Evolutionary conservation across 805 yeast genomes (phyloP), one percentile per base, ranked within the genome.

Genomic region (Ogataea salicorniae): DNA sequence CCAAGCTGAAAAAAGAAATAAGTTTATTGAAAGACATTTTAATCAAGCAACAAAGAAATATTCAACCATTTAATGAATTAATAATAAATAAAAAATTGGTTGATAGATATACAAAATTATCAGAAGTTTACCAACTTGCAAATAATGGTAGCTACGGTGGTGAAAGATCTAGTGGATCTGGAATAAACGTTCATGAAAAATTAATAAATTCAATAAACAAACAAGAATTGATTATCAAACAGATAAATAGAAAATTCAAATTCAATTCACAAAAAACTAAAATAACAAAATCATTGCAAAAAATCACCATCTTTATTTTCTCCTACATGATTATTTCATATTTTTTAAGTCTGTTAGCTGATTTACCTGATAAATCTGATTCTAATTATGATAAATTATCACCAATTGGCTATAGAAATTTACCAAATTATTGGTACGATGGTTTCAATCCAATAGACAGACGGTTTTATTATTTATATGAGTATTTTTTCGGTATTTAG

Each of bases 321-420:
- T 18, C 39, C 13, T 45, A 52, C 15, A 38, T 45, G 14, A 13
- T 42, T 2, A 22, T 36, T 5, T 55, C 59, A 16, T 55, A 55
- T 38, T 16, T 50, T 8, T 34, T 53, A 40, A 52, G 57, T 5
- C 41, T 53, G 6, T 22, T 55, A 13, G 53, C 57, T 6, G 57
- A 53, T 15, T 29, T 55, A 5, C 59, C 57, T 8, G 42, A 38
- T 5, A 6, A 39, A 7, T 34, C 20, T 6, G 52, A 50, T 18
- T 43, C 44, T 11, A 48, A 49, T 9, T 47, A 49, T 40, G 58
- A 54, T 39, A 42, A 40, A 5, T 49, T 52, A 11, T 48, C 52
- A 8, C 59, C 59, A 6, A 37, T 45, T 13, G 59, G 59, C 2
- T 55, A 55, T 40, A 42, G 53, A 22, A 43, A 47, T 31, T 47